Evolutionary conservation across 2,329 filamentous ascomycete genomes (phyloP).

Genomic region (Colletotrichum echinochloae): DNA sequence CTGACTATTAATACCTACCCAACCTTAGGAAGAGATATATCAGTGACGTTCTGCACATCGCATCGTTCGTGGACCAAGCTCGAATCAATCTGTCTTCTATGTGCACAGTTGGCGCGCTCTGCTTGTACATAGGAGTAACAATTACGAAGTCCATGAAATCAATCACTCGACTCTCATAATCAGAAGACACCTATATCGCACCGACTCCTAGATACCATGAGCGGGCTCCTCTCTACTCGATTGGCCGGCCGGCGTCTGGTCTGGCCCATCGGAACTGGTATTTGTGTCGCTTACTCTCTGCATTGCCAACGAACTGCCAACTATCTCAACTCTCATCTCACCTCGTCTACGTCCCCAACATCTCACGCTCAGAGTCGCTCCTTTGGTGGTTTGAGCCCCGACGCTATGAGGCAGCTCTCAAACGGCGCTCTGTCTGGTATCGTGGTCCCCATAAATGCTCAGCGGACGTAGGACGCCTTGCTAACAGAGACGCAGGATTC

Average conservation of each 20-base stretch:
- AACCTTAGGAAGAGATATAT: neutral
- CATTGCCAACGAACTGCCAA: slow-evolving; percentile 7
- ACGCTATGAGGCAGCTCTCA: slow-evolving; percentile 35
- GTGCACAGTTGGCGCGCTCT: neutral
- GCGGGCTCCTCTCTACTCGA: slow-evolving; percentile 10
- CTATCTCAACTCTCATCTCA: slow-evolving; percentile 9
- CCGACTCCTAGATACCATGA: slow-evolving; percentile 7
- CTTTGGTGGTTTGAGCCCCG: slow-evolving; percentile 23
- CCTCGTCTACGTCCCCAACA: neutral
- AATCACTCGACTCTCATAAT: no score
- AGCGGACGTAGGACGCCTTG: neutral
- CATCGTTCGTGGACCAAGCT: neutral
- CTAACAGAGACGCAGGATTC: slow-evolving; percentile 61
- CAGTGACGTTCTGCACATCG: neutral
- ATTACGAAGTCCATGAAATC: neutral
- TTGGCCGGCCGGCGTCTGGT: slow-evolving; percentile 14
- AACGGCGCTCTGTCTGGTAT: slow-evolving; percentile 36
- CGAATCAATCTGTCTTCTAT: neutral
- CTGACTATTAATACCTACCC: neutral
- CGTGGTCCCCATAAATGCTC: neutral
- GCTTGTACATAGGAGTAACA: neutral
- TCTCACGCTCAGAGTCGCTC: neutral
- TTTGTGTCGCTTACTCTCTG: slow-evolving; percentile 24
- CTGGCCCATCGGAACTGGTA: slow-evolving; percentile 30
- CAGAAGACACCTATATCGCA: neutral